Evolutionary conservation across 2,329 filamentous ascomycete genomes (phyloP).

Genomic region (Talaromyces rugulosus): DNA sequence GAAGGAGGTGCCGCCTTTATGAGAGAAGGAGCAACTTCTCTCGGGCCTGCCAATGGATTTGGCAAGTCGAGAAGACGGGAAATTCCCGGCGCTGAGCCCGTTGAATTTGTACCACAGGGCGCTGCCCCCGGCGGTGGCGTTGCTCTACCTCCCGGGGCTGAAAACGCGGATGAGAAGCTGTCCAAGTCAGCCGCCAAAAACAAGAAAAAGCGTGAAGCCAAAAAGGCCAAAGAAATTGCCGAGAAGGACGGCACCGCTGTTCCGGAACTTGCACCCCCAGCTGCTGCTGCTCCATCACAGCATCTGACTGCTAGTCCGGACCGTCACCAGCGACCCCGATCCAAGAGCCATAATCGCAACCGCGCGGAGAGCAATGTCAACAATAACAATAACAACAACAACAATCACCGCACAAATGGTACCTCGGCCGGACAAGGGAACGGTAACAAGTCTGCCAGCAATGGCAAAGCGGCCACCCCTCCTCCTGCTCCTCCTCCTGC

Average conservation of each 20-base stretch:
- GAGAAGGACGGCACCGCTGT: conserved; percentile 46
- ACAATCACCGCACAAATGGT: conserved; percentile 5
- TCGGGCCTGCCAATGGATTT: conserved; percentile 71
- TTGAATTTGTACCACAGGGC: conserved; percentile 61
- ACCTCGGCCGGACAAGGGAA: neutral
- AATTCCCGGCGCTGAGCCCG: conserved; percentile 80
- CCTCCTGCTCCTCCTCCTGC: neutral
- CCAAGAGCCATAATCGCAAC: conserved; percentile 13
- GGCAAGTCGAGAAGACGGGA: conserved; percentile 67
- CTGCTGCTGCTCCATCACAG: conserved; percentile 56
- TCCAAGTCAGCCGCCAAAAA: conserved; percentile 89
- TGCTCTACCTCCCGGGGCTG: conserved; percentile 60
- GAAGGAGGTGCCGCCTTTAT: conserved; percentile 88
- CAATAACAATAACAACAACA: neutral
- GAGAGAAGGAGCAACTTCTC: conserved; percentile 64
- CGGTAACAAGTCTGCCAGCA: conserved; percentile 21
- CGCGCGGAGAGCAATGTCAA: conserved; percentile 16
- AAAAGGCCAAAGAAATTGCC: conserved; percentile 80
- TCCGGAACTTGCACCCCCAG: conserved; percentile 53
- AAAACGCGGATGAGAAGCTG: conserved; percentile 63
- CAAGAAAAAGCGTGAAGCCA: conserved; percentile 95
- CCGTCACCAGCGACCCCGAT: conserved; percentile 14
- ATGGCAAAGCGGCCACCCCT: conserved; percentile 21
- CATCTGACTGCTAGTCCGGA: conserved; percentile 22
- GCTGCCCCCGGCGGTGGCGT: conserved; percentile 64